These are phyloP conservation scores for Chenopodium suecicum DNA, from an alignment of 148 eudicot genomes.

Conservation along the genomic window DNA sequence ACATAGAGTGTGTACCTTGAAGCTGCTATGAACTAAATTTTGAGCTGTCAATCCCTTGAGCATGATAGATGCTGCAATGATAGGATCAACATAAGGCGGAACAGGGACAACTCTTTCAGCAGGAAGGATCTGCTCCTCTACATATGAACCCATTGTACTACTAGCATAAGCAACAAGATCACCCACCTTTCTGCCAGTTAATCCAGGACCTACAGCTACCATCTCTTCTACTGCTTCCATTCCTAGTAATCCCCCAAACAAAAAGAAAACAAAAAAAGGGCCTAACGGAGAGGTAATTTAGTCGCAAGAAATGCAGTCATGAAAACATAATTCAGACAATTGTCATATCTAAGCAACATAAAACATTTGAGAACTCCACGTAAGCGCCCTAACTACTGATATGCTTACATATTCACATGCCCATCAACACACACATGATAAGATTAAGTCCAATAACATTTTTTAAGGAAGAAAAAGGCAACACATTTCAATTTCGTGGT, in stretches of 20 bases:
- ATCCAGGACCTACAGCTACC: constrained; percentile 78
- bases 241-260: constrained; percentile 40
- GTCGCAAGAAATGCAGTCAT: background rate
- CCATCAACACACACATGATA: background rate
- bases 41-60: constrained; percentile 84
- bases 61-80: constrained; percentile 70
- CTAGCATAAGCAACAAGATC: constrained; percentile 84
- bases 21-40: constrained; percentile 57
- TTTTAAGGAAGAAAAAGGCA: too few species aligned
- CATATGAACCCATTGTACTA: constrained; percentile 73
- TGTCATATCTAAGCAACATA: background rate
- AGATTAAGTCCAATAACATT: too few species aligned
- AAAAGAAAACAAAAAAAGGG: background rate
- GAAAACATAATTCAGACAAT: background rate
- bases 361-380: background rate
- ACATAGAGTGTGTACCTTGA: constrained; percentile 45
- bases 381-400: background rate
- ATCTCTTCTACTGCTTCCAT: constrained; percentile 90
- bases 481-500: too few species aligned
- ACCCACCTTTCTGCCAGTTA: constrained; percentile 67
- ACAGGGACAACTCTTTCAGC: constrained; percentile 73
- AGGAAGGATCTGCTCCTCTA: constrained; percentile 87
- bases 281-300: background rate
- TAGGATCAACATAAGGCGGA: constrained; percentile 65
- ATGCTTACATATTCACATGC: background rate